Conservation (phyloP, 495 filamentous ascomycete species). For the Penicillium atrosanguineum region DNA sequence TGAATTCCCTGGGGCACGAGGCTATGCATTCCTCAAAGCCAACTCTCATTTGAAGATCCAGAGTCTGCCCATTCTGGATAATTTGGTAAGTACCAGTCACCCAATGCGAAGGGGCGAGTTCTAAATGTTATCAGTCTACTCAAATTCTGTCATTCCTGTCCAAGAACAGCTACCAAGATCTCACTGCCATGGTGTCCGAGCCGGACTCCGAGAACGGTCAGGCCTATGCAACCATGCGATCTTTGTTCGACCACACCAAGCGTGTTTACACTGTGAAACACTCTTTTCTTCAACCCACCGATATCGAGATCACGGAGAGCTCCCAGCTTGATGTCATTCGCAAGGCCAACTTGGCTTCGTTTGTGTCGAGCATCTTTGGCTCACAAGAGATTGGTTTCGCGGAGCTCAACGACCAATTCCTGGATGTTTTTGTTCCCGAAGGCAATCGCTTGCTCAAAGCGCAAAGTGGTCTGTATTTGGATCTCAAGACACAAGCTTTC, state of each 20-base stretch:
- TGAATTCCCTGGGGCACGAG: constrained; percentile 33
- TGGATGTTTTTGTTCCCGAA: constrained; percentile 79
- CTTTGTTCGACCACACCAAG: constrained; percentile 78
- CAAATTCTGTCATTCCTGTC: constrained; percentile 70
- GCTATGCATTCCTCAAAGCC: constrained; percentile 49
- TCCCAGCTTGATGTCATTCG: constrained; percentile 73
- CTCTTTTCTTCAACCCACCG: constrained; percentile 68
- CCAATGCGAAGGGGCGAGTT: not conserved
- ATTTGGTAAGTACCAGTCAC: constrained; percentile 50
- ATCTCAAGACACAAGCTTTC: constrained; percentile 84
- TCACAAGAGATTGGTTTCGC: constrained; percentile 78
- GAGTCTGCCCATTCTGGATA: constrained; percentile 71
- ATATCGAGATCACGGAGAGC: constrained; percentile 66
- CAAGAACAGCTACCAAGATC: constrained; percentile 67
- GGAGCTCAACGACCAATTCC: constrained; percentile 80
- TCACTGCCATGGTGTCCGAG: constrained; percentile 69
- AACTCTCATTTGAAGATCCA: constrained; percentile 62
- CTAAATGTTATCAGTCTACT: constrained; percentile 51
- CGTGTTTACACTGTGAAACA: constrained; percentile 68
- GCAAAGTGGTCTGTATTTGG: constrained; percentile 69
- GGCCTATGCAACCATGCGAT: constrained; percentile 76
- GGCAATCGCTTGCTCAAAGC: constrained; percentile 68
- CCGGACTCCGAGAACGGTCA: constrained; percentile 72
- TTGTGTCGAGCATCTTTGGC: constrained; percentile 78
- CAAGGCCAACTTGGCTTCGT: constrained; percentile 84